Conservation (phyloP, 345 rosid species). For the Dipteronia dyeriana region DNA sequence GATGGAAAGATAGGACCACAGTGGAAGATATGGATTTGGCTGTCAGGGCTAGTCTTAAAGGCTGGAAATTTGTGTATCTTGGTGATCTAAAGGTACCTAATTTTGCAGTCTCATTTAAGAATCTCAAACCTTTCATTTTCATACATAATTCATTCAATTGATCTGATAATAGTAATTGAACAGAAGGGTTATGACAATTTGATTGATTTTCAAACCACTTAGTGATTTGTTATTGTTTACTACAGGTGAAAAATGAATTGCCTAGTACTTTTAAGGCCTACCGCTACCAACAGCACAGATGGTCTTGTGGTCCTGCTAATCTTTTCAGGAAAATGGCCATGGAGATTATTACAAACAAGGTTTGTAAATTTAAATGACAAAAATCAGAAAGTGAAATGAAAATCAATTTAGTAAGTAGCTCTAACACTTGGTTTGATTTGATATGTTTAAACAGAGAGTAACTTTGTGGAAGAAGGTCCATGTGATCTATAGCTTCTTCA, state of each 20-base stretch:
- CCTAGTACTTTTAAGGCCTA: slow-evolving; percentile 95
- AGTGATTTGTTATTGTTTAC: neutral
- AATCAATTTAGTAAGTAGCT: neutral
- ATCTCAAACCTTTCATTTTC: neutral
- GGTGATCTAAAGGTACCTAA: slow-evolving; percentile 58
- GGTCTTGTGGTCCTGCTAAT: slow-evolving; percentile 99
- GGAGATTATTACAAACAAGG: slow-evolving; percentile 83
- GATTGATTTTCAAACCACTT: neutral
- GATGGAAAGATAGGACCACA: slow-evolving; percentile 98
- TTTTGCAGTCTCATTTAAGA: neutral
- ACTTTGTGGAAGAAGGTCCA: slow-evolving; percentile 85
- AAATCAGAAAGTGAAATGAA: neutral
- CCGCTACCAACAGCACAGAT: slow-evolving; percentile 89
- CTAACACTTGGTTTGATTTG: neutral
- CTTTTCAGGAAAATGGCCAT: slow-evolving; percentile 90
- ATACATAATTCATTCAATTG: neutral
- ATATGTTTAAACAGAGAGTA: slow-evolving; percentile 63
- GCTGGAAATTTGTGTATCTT: slow-evolving; percentile 91
- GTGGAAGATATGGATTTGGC: slow-evolving; percentile 99
- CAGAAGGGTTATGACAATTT: neutral
- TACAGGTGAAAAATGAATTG: slow-evolving; percentile 90
- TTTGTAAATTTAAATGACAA: slow-evolving; percentile 11
- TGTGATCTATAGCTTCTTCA: slow-evolving; percentile 91
- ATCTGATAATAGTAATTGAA: no score
- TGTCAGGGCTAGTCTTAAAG: slow-evolving; percentile 94